phyloP scores from a whole-genome alignment of 2,329 filamentous ascomycete species.

The Berkeleyomyces rouxiae region DNA sequence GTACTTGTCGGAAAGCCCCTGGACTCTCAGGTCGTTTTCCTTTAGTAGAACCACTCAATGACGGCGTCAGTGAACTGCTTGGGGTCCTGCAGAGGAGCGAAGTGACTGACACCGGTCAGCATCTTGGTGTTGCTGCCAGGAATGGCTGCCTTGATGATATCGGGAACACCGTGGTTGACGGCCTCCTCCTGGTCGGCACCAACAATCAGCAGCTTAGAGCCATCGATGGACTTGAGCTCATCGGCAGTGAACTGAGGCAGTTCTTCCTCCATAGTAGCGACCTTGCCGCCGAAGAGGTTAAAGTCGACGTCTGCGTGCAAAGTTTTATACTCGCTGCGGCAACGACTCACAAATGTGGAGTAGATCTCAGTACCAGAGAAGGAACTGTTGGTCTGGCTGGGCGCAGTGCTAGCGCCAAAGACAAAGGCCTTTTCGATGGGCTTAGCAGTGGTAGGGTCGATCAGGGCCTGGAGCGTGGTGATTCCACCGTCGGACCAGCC shows the following conservation, averaged over 20 bases:
- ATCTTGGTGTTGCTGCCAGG: constrained; percentile 23
- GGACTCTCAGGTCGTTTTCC: not conserved
- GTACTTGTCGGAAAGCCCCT: not conserved
- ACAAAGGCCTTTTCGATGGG: constrained; percentile 25
- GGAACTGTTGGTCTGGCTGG: constrained; percentile 22
- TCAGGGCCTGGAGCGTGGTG: constrained; percentile 23
- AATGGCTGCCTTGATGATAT: constrained; percentile 22
- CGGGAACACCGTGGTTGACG: constrained; percentile 23
- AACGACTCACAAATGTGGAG: constrained; percentile 21
- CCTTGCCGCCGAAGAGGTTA: constrained; percentile 22
- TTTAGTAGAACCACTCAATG: constrained; percentile 18
- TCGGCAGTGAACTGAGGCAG: constrained; percentile 21
- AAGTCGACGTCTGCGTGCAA: constrained; percentile 24
- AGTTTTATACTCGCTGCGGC: constrained; percentile 21
- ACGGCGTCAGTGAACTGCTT: constrained; percentile 21
- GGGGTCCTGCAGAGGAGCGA: constrained; percentile 27
- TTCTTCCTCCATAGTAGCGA: constrained; percentile 22
- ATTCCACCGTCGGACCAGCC: constrained; percentile 28
- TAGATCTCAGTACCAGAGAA: constrained; percentile 22
- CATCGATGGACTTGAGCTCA: constrained; percentile 19
- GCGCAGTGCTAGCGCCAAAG: constrained; percentile 22
- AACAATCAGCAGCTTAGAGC: constrained; percentile 19
- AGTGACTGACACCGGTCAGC: constrained; percentile 25
- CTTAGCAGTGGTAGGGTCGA: constrained; percentile 19
- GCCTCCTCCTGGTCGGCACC: constrained; percentile 24